phyloP scores from a whole-genome alignment of 1,284 basidiomycete genomes.

The Pisolithus thermaeus region DNA sequence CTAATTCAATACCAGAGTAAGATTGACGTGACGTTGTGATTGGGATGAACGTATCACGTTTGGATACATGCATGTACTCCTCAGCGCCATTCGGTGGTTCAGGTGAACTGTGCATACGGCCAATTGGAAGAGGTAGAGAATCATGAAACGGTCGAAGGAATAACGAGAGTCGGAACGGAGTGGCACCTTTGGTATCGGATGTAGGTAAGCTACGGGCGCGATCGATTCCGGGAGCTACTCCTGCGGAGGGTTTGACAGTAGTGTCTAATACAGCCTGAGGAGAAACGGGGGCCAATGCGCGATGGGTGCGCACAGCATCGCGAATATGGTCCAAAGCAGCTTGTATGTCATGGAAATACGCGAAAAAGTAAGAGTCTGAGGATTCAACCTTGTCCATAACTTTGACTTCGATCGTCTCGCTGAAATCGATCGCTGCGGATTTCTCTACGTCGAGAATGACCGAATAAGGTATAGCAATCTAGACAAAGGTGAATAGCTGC shows the following conservation, averaged over 20 bases:
- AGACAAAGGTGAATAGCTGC: constrained; percentile 11
- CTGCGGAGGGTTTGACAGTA: constrained; percentile 37
- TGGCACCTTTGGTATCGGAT: constrained; percentile 25
- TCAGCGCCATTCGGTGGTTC: constrained; percentile 39
- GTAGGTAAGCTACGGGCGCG: constrained; percentile 34
- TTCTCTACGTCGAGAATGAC: constrained; percentile 85
- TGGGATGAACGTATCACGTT: constrained; percentile 52
- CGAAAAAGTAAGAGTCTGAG: constrained; percentile 89
- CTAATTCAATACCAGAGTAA: constrained; percentile 8
- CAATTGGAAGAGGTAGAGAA: constrained; percentile 31
- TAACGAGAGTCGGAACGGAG: constrained; percentile 54
- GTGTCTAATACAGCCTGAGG: constrained; percentile 59
- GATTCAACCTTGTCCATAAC: constrained; percentile 81
- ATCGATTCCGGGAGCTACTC: constrained; percentile 28
- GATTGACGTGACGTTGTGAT: constrained; percentile 35
- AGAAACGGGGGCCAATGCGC: constrained; percentile 35
- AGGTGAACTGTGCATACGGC: constrained; percentile 27
- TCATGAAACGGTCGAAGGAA: constrained; percentile 64
- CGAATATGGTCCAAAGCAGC: constrained; percentile 75
- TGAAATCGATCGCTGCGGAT: constrained; percentile 86
- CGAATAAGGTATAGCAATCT: constrained; percentile 94
- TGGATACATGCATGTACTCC: constrained; percentile 66
- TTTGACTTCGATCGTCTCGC: constrained; percentile 90
- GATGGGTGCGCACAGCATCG: constrained; percentile 58
- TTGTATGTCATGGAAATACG: constrained; percentile 81